These are phyloP conservation scores for Platismatia glauca DNA, from an alignment of 495 filamentous ascomycete species.

Conservation along the genomic window DNA sequence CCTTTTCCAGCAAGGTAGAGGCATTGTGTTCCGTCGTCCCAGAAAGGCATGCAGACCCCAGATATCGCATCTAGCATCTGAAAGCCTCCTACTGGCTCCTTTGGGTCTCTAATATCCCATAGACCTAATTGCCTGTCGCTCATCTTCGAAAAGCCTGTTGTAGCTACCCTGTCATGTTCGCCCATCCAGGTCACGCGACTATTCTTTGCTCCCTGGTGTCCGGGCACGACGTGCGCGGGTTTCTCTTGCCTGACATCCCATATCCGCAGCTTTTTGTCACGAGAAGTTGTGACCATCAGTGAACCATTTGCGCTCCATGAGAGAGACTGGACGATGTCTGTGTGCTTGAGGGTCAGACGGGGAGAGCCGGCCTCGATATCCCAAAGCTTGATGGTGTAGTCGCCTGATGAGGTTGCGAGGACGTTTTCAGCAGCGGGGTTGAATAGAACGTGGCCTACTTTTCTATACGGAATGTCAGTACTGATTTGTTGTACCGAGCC, in stretches of 20 bases:
- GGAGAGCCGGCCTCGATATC: conserved; percentile 75
- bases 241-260: conserved; percentile 95
- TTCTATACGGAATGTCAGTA: conserved; percentile 42
- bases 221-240: conserved; percentile 72
- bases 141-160: conserved; percentile 96
- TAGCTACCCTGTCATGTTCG: conserved; percentile 87
- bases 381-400: conserved; percentile 93
- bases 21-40: conserved; percentile 91
- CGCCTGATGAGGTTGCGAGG: conserved; percentile 89
- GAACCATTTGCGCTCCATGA: conserved; percentile 93
- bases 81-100: conserved; percentile 80
- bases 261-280: conserved; percentile 94
- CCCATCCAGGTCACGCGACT: conserved; percentile 94
- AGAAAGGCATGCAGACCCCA: conserved; percentile 98
- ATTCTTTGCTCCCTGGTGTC: conserved; percentile 91
- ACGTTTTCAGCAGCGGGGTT: conserved; percentile 95
- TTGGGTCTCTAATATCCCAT: conserved; percentile 79
- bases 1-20: conserved; percentile 94
- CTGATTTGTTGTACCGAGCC: not conserved
- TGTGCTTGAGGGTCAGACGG: conserved; percentile 66
- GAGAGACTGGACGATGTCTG: conserved; percentile 86
- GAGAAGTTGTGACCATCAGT: conserved; percentile 82
- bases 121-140: conserved; percentile 92
- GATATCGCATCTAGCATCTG: conserved; percentile 85
- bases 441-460: conserved; percentile 94